Conservation (phyloP, 306 rosid genomes). For the Ziziphus jujuba region DNA sequence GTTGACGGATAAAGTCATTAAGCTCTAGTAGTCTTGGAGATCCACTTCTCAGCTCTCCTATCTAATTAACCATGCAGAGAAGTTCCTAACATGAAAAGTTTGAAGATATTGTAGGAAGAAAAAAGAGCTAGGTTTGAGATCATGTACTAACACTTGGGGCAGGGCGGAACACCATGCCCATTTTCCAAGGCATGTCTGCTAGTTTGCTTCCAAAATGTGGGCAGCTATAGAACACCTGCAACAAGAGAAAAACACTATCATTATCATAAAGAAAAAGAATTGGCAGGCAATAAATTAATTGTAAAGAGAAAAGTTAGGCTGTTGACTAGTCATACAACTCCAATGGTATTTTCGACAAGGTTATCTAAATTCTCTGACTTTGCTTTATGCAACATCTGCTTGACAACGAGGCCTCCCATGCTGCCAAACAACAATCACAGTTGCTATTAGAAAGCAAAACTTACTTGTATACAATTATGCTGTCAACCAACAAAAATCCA, state of each 20-base stretch:
- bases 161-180: constrained; percentile 92
- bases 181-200: constrained; percentile 98
- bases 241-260: constrained; percentile 26
- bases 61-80: constrained; percentile 39
- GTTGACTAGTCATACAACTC: constrained; percentile 64
- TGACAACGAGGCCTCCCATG: constrained; percentile 97
- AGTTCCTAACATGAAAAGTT: constrained; percentile 11
- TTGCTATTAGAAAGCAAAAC: not conserved
- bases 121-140: constrained; percentile 10
- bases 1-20: constrained; percentile 78
- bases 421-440: constrained; percentile 43
- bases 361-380: constrained; percentile 57
- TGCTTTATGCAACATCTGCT: constrained; percentile 90
- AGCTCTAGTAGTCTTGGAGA: constrained; percentile 80
- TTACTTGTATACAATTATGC: not conserved
- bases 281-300: constrained; percentile 1
- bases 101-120: not conserved
- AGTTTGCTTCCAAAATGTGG: constrained; percentile 99
- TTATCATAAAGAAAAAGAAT: constrained; percentile 7
- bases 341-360: constrained; percentile 80
- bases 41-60: constrained; percentile 95
- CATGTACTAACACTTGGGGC: constrained; percentile 78
- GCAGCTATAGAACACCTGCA: constrained; percentile 96
- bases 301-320: constrained; percentile 5
- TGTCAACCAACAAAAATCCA: too few species aligned